Conservation (phyloP, 129 eudicot genomes). For the Ambrosia trifida region DNA sequence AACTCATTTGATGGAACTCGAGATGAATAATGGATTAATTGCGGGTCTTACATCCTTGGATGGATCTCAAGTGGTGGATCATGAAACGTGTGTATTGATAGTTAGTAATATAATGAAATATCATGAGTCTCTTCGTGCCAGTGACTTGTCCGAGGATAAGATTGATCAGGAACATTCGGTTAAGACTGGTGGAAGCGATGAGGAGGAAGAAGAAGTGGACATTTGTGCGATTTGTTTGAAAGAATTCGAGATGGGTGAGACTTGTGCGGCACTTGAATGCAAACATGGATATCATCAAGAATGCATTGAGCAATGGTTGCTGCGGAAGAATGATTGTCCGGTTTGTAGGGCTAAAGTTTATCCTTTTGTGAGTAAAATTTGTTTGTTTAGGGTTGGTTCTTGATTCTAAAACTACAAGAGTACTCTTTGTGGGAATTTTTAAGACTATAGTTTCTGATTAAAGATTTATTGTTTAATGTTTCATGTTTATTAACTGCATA, state of each 20-base stretch:
- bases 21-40: neutral
- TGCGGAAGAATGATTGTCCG: constrained; percentile 5
- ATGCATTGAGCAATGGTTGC: constrained; percentile 21
- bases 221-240: constrained; percentile 16
- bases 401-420: no score
- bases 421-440: no score
- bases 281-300: constrained; percentile 3
- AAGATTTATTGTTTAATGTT: no score
- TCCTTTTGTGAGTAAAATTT: no score
- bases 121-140: neutral
- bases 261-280: neutral
- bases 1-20: neutral
- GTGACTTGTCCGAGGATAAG: neutral
- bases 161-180: no score
- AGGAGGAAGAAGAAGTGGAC: neutral
- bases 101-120: neutral
- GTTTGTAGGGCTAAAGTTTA: neutral
- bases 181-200: no score
- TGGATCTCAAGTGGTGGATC: constrained; percentile 4
- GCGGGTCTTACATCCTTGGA: neutral
- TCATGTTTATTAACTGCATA: no score
- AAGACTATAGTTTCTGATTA: no score
- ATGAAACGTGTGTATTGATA: neutral
- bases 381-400: neutral
- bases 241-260: constrained; percentile 1